Conservation (phyloP, 768 basidiomycete genomes). For the Lyophyllum decastes region DNA sequence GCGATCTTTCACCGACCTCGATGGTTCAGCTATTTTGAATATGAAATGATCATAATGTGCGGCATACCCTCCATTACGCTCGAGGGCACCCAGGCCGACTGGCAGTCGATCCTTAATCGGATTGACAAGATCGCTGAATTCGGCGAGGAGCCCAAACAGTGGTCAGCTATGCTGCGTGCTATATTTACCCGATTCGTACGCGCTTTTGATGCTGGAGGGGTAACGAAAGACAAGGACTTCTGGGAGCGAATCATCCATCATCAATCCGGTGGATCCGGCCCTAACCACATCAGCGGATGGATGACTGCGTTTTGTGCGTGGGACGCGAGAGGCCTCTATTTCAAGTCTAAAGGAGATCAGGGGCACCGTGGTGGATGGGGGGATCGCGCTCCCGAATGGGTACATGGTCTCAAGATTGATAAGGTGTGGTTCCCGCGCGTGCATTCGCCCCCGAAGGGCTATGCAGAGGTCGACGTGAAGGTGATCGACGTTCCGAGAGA, state of each 20-base stretch:
- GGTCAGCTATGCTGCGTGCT: constrained; percentile 21
- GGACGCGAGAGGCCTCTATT: constrained; percentile 4
- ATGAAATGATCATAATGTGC: constrained; percentile 11
- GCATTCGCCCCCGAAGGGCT: background rate
- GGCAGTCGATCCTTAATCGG: constrained; percentile 20
- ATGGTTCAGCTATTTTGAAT: constrained; percentile 16
- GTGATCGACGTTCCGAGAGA: background rate
- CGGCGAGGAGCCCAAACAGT: constrained; percentile 21
- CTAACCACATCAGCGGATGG: constrained; percentile 7
- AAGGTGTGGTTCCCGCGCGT: background rate
- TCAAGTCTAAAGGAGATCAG: background rate
- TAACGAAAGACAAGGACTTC: constrained; percentile 1
- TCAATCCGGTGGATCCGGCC: background rate
- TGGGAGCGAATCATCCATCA: constrained; percentile 11
- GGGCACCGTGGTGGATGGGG: background rate
- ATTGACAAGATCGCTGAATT: constrained; percentile 23
- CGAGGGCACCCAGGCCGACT: constrained; percentile 22
- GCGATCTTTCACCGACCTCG: background rate
- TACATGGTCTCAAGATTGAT: background rate
- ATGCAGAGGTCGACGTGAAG: constrained; percentile 8
- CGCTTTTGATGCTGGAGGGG: constrained; percentile 15
- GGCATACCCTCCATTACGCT: constrained; percentile 26
- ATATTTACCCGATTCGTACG: constrained; percentile 20
- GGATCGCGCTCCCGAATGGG: background rate
- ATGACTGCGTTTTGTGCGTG: constrained; percentile 13